A percentile compares a stretch with the other conserved stretches of the same genome.
Conservation (phyloP, 2,329 filamentous ascomycete genomes). For the Rhinocladiella mackenziei region DNA sequence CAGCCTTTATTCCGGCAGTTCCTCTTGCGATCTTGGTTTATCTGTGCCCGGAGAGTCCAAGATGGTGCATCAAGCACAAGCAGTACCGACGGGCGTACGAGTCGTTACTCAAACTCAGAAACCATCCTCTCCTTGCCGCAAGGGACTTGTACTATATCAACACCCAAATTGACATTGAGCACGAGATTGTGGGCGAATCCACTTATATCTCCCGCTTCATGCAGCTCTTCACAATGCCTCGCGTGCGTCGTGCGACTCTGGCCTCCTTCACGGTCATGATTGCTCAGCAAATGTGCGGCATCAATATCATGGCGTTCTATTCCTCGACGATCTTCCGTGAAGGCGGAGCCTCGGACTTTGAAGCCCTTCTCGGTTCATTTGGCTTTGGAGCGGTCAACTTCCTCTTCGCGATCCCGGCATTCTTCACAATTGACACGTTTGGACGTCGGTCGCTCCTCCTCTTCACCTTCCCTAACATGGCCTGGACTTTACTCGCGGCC, state of each 20-base stretch:
- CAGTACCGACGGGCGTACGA: constrained; percentile 45
- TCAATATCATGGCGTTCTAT: constrained; percentile 55
- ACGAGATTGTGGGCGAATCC: constrained; percentile 48
- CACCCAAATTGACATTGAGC: constrained; percentile 59
- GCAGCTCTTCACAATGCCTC: constrained; percentile 59
- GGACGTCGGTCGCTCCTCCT: constrained; percentile 62
- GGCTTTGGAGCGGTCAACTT: constrained; percentile 64
- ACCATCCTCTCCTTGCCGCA: constrained; percentile 51
- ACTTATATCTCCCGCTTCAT: constrained; percentile 51
- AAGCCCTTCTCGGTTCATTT: constrained; percentile 59
- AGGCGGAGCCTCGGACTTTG: constrained; percentile 52
- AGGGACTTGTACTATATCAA: constrained; percentile 56
- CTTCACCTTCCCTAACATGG: constrained; percentile 62
- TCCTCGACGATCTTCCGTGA: constrained; percentile 49
- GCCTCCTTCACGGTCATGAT: constrained; percentile 63
- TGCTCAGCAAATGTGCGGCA: constrained; percentile 39
- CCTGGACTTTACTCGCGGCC: constrained; percentile 48
- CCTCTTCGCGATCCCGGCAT: constrained; percentile 58
- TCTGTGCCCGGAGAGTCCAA: constrained; percentile 52
- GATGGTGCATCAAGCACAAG: constrained; percentile 46
- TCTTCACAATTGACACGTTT: constrained; percentile 60
- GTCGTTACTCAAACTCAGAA: constrained; percentile 48
- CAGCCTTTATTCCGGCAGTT: constrained; percentile 62
- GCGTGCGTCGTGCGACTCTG: constrained; percentile 58
- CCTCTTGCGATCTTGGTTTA: constrained; percentile 56